Conservation (phyloP, 495 filamentous ascomycete genomes). For the Talaromyces trachyspermus region DNA sequence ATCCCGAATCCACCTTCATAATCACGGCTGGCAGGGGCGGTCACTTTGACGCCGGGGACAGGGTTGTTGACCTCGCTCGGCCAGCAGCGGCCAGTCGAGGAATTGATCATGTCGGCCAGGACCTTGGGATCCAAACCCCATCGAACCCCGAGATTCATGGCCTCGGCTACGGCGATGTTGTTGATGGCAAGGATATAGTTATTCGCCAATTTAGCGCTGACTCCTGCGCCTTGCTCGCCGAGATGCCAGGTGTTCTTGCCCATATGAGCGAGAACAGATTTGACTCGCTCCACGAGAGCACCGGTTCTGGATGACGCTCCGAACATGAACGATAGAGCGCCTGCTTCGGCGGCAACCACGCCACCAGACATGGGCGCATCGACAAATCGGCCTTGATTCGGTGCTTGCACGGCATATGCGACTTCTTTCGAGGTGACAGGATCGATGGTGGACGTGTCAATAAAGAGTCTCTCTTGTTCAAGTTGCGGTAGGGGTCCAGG, state of each 20-base stretch:
- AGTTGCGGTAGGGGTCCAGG: conserved; percentile 29
- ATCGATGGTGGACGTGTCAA: conserved; percentile 84
- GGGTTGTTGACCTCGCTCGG: conserved; percentile 90
- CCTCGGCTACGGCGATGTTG: conserved; percentile 88
- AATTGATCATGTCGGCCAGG: conserved; percentile 74
- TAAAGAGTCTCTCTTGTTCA: conserved; percentile 55
- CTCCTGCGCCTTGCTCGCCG: conserved; percentile 69
- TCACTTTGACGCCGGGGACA: conserved; percentile 72
- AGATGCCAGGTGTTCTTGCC: conserved; percentile 75
- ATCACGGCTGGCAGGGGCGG: conserved; percentile 61
- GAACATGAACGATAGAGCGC: conserved; percentile 80
- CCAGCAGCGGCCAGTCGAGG: conserved; percentile 84
- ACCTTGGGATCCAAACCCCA: conserved; percentile 78
- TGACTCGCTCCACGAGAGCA: conserved; percentile 51
- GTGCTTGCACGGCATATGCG: conserved; percentile 51
- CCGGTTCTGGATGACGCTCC: conserved; percentile 49
- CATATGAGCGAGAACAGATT: conserved; percentile 64
- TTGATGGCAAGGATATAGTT: conserved; percentile 89
- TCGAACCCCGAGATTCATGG: conserved; percentile 82
- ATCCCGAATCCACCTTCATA: conserved; percentile 82
- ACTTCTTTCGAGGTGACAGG: conserved; percentile 65
- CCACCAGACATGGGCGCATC: conserved; percentile 85
- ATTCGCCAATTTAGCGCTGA: conserved; percentile 84
- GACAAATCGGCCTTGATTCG: conserved; percentile 54
- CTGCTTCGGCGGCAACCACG: conserved; percentile 70